These are phyloP conservation scores for Malassezia dermatis DNA, from an alignment of 1,284 basidiomycete genomes.

Conservation along the genomic window DNA sequence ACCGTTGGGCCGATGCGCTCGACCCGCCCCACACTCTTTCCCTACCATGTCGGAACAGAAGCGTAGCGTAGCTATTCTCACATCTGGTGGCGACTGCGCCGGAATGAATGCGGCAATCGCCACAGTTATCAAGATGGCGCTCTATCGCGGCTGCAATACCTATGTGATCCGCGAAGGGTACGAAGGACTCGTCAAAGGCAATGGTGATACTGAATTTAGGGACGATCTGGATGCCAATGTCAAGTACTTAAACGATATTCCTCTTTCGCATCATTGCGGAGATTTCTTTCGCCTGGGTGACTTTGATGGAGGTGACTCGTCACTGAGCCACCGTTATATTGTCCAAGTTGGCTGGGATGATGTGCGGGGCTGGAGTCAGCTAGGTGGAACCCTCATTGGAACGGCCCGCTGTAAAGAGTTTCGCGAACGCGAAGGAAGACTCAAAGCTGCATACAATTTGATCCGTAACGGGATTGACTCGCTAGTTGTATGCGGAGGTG, in stretches of 20 bases:
- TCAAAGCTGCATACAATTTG: constrained; percentile 76
- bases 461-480: constrained; percentile 94
- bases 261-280: constrained; percentile 70
- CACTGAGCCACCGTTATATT: constrained; percentile 66
- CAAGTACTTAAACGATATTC: not conserved
- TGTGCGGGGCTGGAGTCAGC: constrained; percentile 78
- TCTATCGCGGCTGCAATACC: constrained; percentile 56
- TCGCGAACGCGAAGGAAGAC: constrained; percentile 73
- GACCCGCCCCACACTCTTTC: not conserved
- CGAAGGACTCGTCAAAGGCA: constrained; percentile 69
- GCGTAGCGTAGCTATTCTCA: constrained; percentile 66
- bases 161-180: constrained; percentile 70
- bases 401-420: constrained; percentile 83
- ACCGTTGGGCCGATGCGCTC: not conserved
- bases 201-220: constrained; percentile 21
- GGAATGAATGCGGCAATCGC: constrained; percentile 51
- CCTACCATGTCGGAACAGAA: not conserved
- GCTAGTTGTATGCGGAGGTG: constrained; percentile 89
- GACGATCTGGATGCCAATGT: not conserved
- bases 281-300: constrained; percentile 71
- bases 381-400: constrained; percentile 87
- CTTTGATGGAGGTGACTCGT: constrained; percentile 12
- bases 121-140: constrained; percentile 46
- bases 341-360: constrained; percentile 97
- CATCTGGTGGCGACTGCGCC: constrained; percentile 90